Evolutionary conservation across 495 filamentous ascomycete species (phyloP).

Genomic region (Collariella sp.): DNA sequence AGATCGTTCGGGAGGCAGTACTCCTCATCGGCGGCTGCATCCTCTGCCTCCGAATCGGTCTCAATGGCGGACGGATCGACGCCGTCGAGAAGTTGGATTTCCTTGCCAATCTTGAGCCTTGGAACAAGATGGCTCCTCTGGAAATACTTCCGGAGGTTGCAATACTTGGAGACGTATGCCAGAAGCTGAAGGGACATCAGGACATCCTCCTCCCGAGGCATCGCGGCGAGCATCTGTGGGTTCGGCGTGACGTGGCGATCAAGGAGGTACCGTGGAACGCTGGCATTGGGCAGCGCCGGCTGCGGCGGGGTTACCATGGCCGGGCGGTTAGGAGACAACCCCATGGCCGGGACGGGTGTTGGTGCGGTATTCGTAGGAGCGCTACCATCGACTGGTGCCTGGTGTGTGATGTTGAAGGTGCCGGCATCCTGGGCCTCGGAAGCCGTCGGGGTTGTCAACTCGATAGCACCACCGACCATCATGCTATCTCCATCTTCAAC

Average conservation of each 20-base stretch:
- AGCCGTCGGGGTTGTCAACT: slow-evolving; percentile 64
- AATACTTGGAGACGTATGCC: slow-evolving; percentile 97
- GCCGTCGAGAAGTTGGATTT: slow-evolving; percentile 66
- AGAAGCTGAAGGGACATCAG: slow-evolving; percentile 96
- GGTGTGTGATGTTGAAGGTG: slow-evolving; percentile 95
- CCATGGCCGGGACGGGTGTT: slow-evolving; percentile 53
- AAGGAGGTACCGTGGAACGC: slow-evolving; percentile 61
- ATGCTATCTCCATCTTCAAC: slow-evolving; percentile 70
- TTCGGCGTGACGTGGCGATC: slow-evolving; percentile 57
- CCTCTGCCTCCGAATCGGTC: slow-evolving; percentile 36
- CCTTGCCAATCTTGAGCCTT: slow-evolving; percentile 77
- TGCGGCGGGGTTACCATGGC: slow-evolving; percentile 63
- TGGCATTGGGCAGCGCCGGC: slow-evolving; percentile 55
- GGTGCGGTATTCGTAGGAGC: slow-evolving; percentile 54
- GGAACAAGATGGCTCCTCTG: slow-evolving; percentile 91
- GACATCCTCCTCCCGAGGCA: slow-evolving; percentile 95
- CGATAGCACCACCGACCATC: slow-evolving; percentile 65
- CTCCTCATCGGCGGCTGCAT: slow-evolving; percentile 66
- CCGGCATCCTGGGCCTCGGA: slow-evolving; percentile 77
- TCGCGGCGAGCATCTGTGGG: slow-evolving; percentile 67
- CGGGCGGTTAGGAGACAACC: slow-evolving; percentile 69
- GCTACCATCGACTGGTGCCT: slow-evolving; percentile 77
- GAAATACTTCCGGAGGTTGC: slow-evolving; percentile 90
- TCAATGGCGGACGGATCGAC: slow-evolving; percentile 44
- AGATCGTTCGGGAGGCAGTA: slow-evolving; percentile 87